Conservation (phyloP, 1,284 basidiomycete genomes). For the Cerioporus squamosus region DNA sequence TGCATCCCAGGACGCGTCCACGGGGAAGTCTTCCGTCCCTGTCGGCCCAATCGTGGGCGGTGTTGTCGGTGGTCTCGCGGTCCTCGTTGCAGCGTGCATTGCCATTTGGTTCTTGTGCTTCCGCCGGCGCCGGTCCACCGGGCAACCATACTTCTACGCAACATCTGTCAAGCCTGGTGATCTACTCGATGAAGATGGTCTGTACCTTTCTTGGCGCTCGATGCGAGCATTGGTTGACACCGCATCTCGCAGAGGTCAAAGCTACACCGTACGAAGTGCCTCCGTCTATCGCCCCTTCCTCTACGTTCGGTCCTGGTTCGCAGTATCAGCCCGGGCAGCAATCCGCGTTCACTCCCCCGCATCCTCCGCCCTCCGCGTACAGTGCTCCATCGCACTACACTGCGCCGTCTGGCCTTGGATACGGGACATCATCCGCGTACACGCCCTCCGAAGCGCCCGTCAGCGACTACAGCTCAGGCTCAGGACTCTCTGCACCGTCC, state of each 20-base stretch:
- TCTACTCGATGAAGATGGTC: conserved; percentile 13
- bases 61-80: conserved; percentile 19
- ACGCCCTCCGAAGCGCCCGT: conserved; percentile 9
- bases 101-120: conserved; percentile 19
- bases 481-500: conserved; percentile 3
- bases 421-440: neutral
- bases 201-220: neutral
- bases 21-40: neutral
- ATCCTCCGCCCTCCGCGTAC: neutral
- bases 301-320: neutral
- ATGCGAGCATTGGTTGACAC: neutral
- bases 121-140: conserved; percentile 3
- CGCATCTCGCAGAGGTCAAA: conserved; percentile 7
- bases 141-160: conserved; percentile 20
- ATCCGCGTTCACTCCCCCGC: neutral
- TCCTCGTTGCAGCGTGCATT: conserved; percentile 6
- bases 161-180: conserved; percentile 6
- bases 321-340: neutral
- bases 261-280: conserved; percentile 10
- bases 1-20: neutral
- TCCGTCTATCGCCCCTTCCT: neutral
- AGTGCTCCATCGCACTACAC: neutral
- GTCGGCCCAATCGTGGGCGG: conserved; percentile 23
- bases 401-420: neutral
- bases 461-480: conserved; percentile 15